Percentiles rank a stretch among this genome's conserved stretches.
phyloP scores from a whole-genome alignment of 2,329 filamentous ascomycete species.

The Chaetomium globosum region DNA sequence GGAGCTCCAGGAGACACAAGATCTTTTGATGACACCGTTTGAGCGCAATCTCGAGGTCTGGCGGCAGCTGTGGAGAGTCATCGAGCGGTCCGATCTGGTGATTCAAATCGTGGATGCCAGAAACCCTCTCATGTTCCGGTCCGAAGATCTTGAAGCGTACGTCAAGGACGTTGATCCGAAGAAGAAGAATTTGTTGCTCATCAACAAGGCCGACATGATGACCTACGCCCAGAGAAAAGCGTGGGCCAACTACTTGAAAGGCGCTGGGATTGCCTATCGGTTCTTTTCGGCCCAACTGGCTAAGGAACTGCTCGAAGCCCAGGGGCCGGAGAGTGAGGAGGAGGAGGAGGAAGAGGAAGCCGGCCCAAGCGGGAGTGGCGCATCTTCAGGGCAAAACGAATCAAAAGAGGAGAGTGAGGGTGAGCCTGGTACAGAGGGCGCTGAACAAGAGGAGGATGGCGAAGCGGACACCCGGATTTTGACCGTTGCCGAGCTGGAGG shows the following conservation, averaged over 20 bases:
- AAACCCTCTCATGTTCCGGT: conserved; percentile 91
- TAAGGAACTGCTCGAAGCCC: conserved; percentile 80
- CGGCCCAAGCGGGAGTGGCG: conserved; percentile 30
- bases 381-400: conserved; percentile 22
- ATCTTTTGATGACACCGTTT: conserved; percentile 95
- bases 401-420: conserved; percentile 29
- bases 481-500: conserved; percentile 89
- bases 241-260: conserved; percentile 86
- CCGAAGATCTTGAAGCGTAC: conserved; percentile 88
- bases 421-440: conserved; percentile 42
- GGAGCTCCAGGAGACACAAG: conserved; percentile 89
- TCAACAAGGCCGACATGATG: conserved; percentile 99
- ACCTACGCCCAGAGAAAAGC: conserved; percentile 75
- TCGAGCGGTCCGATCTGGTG: conserved; percentile 91
- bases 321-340: conserved; percentile 45
- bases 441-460: conserved; percentile 41
- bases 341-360: conserved; percentile 38
- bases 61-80: conserved; percentile 97
- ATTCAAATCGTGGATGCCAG: conserved; percentile 98
- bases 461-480: conserved; percentile 76
- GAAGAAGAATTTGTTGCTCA: conserved; percentile 88
- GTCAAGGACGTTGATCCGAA: conserved; percentile 87
- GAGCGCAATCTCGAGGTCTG: conserved; percentile 97
- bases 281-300: conserved; percentile 96
- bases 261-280: conserved; percentile 80